Evolutionary conservation across 2,329 filamentous ascomycete species (phyloP), one percentile per base, ranked within the genome.

Genomic region (Herpotrichia juniperi): DNA sequence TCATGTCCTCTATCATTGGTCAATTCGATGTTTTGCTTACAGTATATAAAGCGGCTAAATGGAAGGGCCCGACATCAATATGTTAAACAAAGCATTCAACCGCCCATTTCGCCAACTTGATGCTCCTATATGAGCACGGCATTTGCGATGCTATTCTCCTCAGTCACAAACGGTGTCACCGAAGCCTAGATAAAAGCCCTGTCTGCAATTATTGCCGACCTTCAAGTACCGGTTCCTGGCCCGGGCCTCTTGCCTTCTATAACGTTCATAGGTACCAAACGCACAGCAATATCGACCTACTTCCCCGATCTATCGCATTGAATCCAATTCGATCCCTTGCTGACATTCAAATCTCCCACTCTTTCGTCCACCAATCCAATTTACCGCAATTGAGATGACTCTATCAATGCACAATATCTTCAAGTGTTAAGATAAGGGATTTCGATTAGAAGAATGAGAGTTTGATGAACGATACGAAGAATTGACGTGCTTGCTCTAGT

Each of bases 41-140:
- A 40, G 14, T 39, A 21, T 24, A 45, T 50, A 16, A 19, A 44
- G 24, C 40, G 51, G 51, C 46, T 53, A 53, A 53, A 53, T 40
- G 12, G 14, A 19, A 7, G 22, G 3, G 21, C 10, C 19, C 19
- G 37, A 24, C 10, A 40, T 24, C 19, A 24, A 24, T 25, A 3
- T 2, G 10, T 21, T 14, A 40, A 40, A 25, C 37, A 14, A 40
- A 22, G 37, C 37, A 40, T 40, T 24, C 6, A 21, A 40, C 37
- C 12, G 19, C 3, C 9, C 19, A 24, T n/a, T n/a, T n/a, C n/a
- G n/a, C n/a, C n/a, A n/a, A n/a, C n/a, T n/a, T n/a, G n/a, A n/a
- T n/a, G n/a, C n/a, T n/a, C n/a, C n/a, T n/a, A n/a, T n/a, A n/a
- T n/a, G 3, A 12, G 21, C 21, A 40, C 37, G 21, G 37, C 21